Evolutionary conservation across 1,284 basidiomycete species (phyloP).

Genomic region (Moesziomyces globuligerus): DNA sequence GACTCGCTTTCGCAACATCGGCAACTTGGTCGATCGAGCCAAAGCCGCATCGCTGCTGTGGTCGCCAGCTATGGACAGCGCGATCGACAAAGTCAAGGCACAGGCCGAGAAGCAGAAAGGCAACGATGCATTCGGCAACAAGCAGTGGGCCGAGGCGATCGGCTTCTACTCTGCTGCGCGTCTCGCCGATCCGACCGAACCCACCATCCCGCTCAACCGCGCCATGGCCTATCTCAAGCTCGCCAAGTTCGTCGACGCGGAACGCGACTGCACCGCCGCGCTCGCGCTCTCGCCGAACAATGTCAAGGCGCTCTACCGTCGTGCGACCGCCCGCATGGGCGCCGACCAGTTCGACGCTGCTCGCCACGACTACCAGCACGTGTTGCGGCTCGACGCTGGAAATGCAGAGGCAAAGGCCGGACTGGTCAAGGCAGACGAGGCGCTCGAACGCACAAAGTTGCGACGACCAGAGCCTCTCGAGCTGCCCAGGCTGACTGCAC

Average conservation of each 20-base stretch:
- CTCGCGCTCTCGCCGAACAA: conserved; percentile 23
- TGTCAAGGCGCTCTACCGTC: conserved; percentile 35
- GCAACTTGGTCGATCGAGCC: background rate
- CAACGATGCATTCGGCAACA: conserved; percentile 27
- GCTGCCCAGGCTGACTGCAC: background rate
- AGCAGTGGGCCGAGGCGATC: conserved; percentile 29
- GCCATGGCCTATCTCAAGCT: conserved; percentile 48
- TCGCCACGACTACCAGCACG: conserved; percentile 8
- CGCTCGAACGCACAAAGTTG: background rate
- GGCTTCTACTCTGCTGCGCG: conserved; percentile 30
- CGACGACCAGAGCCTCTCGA: conserved; percentile 7
- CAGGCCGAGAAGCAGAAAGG: conserved; percentile 25
- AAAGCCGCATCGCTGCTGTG: background rate
- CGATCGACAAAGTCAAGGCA: conserved; percentile 14
- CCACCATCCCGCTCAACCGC: conserved; percentile 34
- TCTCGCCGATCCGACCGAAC: conserved; percentile 26
- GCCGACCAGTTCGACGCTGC: conserved; percentile 15
- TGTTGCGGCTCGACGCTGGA: conserved; percentile 16
- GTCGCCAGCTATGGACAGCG: background rate
- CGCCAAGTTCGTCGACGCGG: conserved; percentile 31
- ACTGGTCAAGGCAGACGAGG: conserved; percentile 9
- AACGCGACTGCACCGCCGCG: conserved; percentile 29
- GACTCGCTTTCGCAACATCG: background rate
- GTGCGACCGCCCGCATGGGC: conserved; percentile 20
- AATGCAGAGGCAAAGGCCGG: conserved; percentile 26